Evolutionary conservation across 148 eudicot genomes (phyloP).

Genomic region (Rhododendron vialii): DNA sequence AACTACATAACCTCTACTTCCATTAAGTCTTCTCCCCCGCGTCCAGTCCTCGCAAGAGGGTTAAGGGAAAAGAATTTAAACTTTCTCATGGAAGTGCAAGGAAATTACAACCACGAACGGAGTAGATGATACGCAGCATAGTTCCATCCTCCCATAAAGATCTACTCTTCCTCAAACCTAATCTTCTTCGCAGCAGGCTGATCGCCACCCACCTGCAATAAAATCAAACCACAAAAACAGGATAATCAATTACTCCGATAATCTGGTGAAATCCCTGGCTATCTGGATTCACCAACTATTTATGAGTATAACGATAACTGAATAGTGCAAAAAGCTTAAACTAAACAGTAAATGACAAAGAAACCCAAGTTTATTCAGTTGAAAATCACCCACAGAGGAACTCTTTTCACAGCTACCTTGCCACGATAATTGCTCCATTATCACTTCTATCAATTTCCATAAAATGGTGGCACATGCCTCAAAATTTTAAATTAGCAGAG

Average conservation of each 20-base stretch:
- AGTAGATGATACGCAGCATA: not conserved
- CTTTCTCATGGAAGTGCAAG: not conserved
- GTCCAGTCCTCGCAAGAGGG: not conserved
- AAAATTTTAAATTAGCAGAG: not conserved
- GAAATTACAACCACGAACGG: not conserved
- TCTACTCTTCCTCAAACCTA: slow-evolving; percentile 31
- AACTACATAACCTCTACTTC: not conserved
- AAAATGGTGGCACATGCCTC: not conserved
- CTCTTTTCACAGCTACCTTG: not conserved
- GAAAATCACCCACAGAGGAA: not conserved
- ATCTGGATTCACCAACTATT: not conserved
- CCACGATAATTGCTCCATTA: not conserved
- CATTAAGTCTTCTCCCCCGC: not conserved
- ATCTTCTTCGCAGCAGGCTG: slow-evolving; percentile 48
- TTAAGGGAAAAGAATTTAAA: not conserved
- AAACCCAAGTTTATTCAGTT: not conserved
- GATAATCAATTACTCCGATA: not conserved
- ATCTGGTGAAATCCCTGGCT: not conserved
- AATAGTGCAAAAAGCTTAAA: not conserved
- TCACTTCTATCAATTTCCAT: not conserved
- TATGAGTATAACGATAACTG: not conserved
- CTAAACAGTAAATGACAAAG: not conserved
- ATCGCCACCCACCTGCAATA: slow-evolving; percentile 26
- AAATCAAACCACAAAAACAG: not conserved
- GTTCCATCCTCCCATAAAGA: slow-evolving; percentile 1